Evolutionary conservation across 345 rosid genomes (phyloP).

Genomic region (Eucalyptus lansdowneana): DNA sequence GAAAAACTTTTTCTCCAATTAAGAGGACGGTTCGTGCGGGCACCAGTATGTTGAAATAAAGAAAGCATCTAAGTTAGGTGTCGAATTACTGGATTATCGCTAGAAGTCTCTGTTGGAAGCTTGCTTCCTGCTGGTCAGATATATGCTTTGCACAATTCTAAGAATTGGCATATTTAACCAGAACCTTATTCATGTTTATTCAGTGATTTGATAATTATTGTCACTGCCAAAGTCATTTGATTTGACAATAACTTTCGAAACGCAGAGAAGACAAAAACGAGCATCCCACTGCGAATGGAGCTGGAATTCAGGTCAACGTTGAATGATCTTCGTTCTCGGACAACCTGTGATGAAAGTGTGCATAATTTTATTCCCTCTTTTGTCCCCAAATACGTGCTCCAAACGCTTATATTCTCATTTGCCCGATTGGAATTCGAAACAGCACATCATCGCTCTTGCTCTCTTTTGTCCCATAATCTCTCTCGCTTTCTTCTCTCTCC

Average conservation of each 20-base stretch:
- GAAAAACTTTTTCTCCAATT: too few relatives aligned
- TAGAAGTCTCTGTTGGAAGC: too few relatives aligned
- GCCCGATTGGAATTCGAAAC: neutral
- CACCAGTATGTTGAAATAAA: too few relatives aligned
- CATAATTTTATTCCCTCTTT: neutral
- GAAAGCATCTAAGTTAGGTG: too few relatives aligned
- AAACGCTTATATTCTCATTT: neutral
- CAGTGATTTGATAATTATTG: neutral
- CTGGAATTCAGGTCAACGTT: neutral
- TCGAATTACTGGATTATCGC: neutral
- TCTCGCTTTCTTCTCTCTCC: neutral
- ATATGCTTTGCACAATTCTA: too few relatives aligned
- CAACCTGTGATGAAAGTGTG: neutral
- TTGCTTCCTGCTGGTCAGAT: fast-evolving
- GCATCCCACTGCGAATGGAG: neutral
- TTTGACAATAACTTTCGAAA: neutral
- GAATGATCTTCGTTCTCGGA: neutral
- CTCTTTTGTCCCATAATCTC: neutral
- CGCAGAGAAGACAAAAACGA: neutral
- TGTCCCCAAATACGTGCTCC: neutral
- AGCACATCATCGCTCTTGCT: neutral
- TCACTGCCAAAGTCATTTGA: neutral
- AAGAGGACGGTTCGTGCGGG: too few relatives aligned
- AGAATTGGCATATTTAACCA: too few relatives aligned
- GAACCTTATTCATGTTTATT: neutral